Percentiles rank a stretch among this genome's conserved stretches.
Evolutionary conservation across 495 filamentous ascomycete species (phyloP).

Genomic region (Aspergillus cristatus): DNA sequence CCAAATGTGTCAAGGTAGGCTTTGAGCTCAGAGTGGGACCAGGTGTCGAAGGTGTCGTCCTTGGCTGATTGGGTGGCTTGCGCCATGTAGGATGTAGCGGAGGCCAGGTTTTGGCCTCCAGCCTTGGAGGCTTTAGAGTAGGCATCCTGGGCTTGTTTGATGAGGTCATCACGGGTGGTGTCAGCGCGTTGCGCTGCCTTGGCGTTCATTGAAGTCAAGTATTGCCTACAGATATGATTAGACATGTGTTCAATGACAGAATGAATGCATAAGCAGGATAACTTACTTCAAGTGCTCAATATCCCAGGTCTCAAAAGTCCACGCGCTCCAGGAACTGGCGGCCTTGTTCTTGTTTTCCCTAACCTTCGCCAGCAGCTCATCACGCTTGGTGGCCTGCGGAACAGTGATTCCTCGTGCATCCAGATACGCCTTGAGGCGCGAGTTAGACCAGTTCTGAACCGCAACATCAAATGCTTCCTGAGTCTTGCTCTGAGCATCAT

Average conservation of each 20-base stretch:
- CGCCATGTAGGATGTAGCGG: slow-evolving; percentile 63
- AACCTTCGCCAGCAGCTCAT: slow-evolving; percentile 71
- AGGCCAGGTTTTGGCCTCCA: slow-evolving; percentile 60
- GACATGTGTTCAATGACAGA: slow-evolving; percentile 2
- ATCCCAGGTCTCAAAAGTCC: slow-evolving; percentile 81
- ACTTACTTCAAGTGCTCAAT: slow-evolving; percentile 65
- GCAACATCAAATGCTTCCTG: slow-evolving; percentile 59
- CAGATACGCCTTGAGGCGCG: slow-evolving; percentile 64
- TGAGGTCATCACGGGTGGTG: slow-evolving; percentile 62
- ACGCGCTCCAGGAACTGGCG: slow-evolving; percentile 59
- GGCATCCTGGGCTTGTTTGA: slow-evolving; percentile 60
- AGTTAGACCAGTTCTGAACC: slow-evolving; percentile 59
- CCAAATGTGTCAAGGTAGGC: slow-evolving; percentile 75
- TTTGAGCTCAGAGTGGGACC: slow-evolving; percentile 77
- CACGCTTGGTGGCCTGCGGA: slow-evolving; percentile 65
- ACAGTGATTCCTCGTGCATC: slow-evolving; percentile 52
- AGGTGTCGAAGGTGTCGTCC: slow-evolving; percentile 63
- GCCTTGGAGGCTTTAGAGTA: slow-evolving; percentile 61
- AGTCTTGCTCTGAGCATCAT: slow-evolving; percentile 52
- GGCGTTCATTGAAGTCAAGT: slow-evolving; percentile 57
- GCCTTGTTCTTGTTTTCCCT: slow-evolving; percentile 65
- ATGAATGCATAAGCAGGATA: slow-evolving; percentile 5
- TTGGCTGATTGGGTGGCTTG: slow-evolving; percentile 61
- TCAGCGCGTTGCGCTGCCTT: slow-evolving; percentile 56
- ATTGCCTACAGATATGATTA: slow-evolving; percentile 42